These are phyloP conservation scores for Myriosclerotinia curreyana DNA, from an alignment of 2,329 filamentous ascomycete genomes.

Conservation along the genomic window DNA sequence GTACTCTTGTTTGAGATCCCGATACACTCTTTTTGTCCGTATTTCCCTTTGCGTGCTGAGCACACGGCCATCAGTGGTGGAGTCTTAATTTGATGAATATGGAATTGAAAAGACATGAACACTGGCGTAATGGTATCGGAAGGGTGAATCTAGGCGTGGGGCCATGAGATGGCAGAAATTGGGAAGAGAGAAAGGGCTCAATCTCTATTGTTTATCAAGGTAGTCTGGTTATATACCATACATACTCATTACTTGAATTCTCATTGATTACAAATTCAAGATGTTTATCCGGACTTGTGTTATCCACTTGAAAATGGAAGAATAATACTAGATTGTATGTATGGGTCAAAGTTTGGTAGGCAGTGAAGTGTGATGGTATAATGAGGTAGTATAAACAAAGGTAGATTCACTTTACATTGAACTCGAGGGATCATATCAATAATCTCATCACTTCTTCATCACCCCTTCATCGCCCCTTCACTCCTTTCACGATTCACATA, in stretches of 20 bases:
- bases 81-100: background rate
- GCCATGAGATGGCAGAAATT: background rate
- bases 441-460: too few relatives aligned
- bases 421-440: too few relatives aligned
- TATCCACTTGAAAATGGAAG: background rate
- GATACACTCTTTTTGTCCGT: background rate
- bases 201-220: background rate
- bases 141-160: background rate
- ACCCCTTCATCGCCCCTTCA: too few relatives aligned
- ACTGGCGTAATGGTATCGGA: background rate
- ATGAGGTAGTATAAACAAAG: too few relatives aligned
- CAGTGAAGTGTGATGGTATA: too few relatives aligned
- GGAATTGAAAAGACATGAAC: conserved; percentile 2
- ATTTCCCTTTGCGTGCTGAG: background rate
- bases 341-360: too few relatives aligned
- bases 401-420: too few relatives aligned
- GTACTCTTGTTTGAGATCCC: background rate
- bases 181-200: background rate
- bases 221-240: conserved; percentile 4
- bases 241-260: background rate
- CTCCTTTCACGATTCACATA: too few relatives aligned
- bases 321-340: background rate
- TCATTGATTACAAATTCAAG: background rate
- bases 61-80: background rate
- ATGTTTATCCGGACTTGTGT: background rate